These are phyloP conservation scores for Favolaschia claudopus DNA, from an alignment of 768 basidiomycete species.

Conservation along the genomic window DNA sequence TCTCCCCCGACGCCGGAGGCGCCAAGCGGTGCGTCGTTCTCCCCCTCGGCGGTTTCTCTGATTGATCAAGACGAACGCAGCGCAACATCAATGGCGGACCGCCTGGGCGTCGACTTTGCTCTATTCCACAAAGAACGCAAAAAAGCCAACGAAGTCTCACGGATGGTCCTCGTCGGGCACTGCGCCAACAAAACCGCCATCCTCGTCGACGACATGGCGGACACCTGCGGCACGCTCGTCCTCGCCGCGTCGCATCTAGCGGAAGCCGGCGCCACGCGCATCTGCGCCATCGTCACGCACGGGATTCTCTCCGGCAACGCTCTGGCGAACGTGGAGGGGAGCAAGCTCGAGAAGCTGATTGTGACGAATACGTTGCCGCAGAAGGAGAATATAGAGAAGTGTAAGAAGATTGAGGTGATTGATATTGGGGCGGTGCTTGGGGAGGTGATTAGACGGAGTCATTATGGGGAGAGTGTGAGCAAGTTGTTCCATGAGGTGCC, in stretches of 20 bases:
- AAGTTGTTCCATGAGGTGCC: conserved; percentile 91
- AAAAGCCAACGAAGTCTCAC: conserved; percentile 93
- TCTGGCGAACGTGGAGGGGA: conserved; percentile 72
- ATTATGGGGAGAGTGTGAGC: conserved; percentile 95
- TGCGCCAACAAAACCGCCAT: conserved; percentile 94
- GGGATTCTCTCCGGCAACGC: conserved; percentile 94
- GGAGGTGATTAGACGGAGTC: conserved; percentile 94
- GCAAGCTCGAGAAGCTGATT: conserved; percentile 89
- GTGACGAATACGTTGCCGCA: conserved; percentile 99
- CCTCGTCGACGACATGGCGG: conserved; percentile 98
- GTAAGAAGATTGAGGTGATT: conserved; percentile 88
- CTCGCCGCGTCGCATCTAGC: conserved; percentile 89
- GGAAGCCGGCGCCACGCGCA: conserved; percentile 86
- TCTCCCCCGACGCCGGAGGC: conserved; percentile 97
- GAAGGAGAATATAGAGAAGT: conserved; percentile 70
- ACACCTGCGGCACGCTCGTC: conserved; percentile 94
- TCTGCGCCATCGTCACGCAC: conserved; percentile 95
- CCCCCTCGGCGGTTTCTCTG: not conserved
- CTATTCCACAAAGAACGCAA: conserved; percentile 99
- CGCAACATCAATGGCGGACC: conserved; percentile 95
- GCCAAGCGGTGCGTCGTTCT: conserved; percentile 80
- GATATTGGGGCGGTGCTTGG: conserved; percentile 95
- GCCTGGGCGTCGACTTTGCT: conserved; percentile 95
- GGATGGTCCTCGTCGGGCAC: conserved; percentile 95
- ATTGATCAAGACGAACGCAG: conserved; percentile 48